Percentiles rank a stretch among this genome's conserved stretches.
These are phyloP conservation scores for Salix arbutifolia DNA, from an alignment of 345 rosid species.

Conservation along the genomic window DNA sequence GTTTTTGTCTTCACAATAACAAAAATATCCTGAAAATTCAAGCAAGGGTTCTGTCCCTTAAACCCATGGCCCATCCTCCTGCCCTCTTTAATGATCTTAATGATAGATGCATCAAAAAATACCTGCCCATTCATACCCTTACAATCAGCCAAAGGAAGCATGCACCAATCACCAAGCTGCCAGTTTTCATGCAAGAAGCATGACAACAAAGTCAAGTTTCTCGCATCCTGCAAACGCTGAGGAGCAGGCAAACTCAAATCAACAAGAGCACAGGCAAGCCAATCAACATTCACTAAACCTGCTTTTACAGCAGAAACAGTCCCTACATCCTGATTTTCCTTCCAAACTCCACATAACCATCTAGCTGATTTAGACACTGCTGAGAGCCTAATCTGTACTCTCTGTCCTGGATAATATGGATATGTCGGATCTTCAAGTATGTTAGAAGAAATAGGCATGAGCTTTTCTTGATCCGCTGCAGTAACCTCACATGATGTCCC, in stretches of 20 bases:
- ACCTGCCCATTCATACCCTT: slow-evolving; percentile 21
- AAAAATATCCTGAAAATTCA: slow-evolving; percentile 41
- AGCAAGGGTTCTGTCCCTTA: slow-evolving; percentile 25
- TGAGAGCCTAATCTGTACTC: slow-evolving; percentile 55
- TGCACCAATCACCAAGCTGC: slow-evolving; percentile 97
- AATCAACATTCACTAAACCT: slow-evolving; percentile 64
- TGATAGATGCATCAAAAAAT: slow-evolving; percentile 19
- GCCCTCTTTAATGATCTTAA: slow-evolving; percentile 16
- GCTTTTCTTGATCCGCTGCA: slow-evolving; percentile 49
- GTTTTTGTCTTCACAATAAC: slow-evolving; percentile 59
- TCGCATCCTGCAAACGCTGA: slow-evolving; percentile 46
- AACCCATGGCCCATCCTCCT: slow-evolving; percentile 32
- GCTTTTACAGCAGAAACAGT: slow-evolving; percentile 65
- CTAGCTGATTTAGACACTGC: slow-evolving; percentile 46
- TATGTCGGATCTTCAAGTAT: slow-evolving; percentile 64
- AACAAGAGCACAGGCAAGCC: slow-evolving; percentile 61
- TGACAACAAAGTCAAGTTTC: slow-evolving; percentile 54
- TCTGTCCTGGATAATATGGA: slow-evolving; percentile 80
- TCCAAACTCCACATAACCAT: slow-evolving; percentile 83
- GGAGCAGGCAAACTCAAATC: slow-evolving; percentile 44
- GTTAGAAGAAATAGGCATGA: slow-evolving; percentile 55
- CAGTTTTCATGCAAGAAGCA: slow-evolving; percentile 70
- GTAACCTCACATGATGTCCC: slow-evolving; percentile 64
- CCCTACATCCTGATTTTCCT: slow-evolving; percentile 54
- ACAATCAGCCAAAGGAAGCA: slow-evolving; percentile 41